A percentile compares a stretch with the other conserved stretches of the same genome.
phyloP scores from a whole-genome alignment of 768 basidiomycete genomes.

The Suillus alpinus region DNA sequence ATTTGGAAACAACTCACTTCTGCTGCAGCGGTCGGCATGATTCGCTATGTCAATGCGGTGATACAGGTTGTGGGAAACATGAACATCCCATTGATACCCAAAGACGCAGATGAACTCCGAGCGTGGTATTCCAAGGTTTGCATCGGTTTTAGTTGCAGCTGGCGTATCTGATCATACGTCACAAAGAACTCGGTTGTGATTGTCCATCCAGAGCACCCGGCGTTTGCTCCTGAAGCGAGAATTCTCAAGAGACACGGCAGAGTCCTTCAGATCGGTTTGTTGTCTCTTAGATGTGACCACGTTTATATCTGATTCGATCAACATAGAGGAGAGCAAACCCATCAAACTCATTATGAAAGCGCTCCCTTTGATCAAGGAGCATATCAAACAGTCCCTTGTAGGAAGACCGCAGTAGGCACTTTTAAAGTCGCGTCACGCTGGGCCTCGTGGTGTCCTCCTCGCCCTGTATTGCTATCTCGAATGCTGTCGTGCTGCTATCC shows the following conservation, averaged over 20 bases:
- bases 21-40: constrained; percentile 46
- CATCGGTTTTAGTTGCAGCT: background rate
- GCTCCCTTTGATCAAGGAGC: constrained; percentile 60
- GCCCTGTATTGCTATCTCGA: constrained; percentile 1
- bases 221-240: constrained; percentile 38
- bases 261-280: constrained; percentile 59
- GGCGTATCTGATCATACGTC: constrained; percentile 10
- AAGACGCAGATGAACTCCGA: constrained; percentile 52
- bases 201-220: constrained; percentile 61
- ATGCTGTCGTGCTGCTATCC: background rate
- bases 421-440: background rate
- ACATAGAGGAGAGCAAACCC: constrained; percentile 66
- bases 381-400: constrained; percentile 38
- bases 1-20: background rate
- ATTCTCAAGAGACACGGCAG: constrained; percentile 61
- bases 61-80: constrained; percentile 77
- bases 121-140: constrained; percentile 74
- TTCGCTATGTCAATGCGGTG: constrained; percentile 64
- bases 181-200: constrained; percentile 71
- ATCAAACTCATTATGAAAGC: constrained; percentile 70
- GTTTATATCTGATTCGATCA: background rate
- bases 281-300: background rate
- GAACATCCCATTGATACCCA: constrained; percentile 51
- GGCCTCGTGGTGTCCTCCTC: background rate
- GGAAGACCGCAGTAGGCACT: constrained; percentile 2